Conservation (phyloP, 2,329 filamentous ascomycete species). For the Niveomyces coronatus region DNA sequence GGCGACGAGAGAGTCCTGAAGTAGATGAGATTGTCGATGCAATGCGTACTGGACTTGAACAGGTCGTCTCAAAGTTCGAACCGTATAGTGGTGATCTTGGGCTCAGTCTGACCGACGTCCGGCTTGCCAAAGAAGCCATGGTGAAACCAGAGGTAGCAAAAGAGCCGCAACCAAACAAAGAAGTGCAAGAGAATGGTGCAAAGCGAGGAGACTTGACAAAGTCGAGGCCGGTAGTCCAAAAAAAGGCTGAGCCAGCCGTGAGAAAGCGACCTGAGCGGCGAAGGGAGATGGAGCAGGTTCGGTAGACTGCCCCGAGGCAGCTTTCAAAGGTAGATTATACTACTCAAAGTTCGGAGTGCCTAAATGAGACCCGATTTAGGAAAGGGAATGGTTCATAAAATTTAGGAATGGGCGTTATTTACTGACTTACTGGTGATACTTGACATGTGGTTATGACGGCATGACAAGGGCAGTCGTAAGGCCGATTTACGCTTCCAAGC, state of each 20-base stretch:
- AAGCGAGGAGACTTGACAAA: slow-evolving; percentile 22
- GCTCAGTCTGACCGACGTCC: slow-evolving; percentile 59
- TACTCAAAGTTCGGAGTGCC: too few relatives aligned
- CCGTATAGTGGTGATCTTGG: slow-evolving; percentile 62
- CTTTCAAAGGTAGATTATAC: background rate
- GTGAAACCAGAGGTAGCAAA: slow-evolving; percentile 17
- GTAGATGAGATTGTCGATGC: slow-evolving; percentile 60
- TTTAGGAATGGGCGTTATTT: too few relatives aligned
- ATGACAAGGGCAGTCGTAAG: background rate
- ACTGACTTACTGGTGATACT: background rate
- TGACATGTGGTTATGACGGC: background rate
- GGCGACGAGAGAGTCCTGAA: slow-evolving; percentile 46
- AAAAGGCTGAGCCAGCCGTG: slow-evolving; percentile 15
- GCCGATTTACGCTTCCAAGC: background rate
- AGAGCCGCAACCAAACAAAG: slow-evolving; percentile 15
- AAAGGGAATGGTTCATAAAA: too few relatives aligned
- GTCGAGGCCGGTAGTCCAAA: slow-evolving; percentile 18
- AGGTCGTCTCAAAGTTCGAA: slow-evolving; percentile 62
- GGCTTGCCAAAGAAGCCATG: slow-evolving; percentile 60
- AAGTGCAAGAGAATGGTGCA: slow-evolving; percentile 11
- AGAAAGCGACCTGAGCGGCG: slow-evolving; percentile 7
- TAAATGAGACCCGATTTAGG: too few relatives aligned
- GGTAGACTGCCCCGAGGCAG: slow-evolving; percentile 9
- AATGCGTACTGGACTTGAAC: slow-evolving; percentile 53
- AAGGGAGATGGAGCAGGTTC: slow-evolving; percentile 16